phyloP scores from a whole-genome alignment of 2,329 filamentous ascomycete species.

The Geosmithia morbida region DNA sequence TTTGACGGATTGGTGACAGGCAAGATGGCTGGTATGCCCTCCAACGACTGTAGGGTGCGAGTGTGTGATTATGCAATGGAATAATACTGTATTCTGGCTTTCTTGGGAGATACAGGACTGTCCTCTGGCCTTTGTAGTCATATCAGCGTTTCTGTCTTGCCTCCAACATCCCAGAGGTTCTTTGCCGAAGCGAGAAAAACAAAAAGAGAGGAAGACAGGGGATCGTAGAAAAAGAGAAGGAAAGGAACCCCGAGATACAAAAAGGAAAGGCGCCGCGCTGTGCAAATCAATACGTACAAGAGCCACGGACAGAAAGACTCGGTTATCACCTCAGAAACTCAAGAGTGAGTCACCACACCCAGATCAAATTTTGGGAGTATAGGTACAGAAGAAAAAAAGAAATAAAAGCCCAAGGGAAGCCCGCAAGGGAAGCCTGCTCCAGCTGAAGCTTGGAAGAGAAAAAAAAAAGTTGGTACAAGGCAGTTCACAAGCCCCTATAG shows the following conservation, averaged over 20 bases:
- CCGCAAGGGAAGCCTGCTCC: not conserved
- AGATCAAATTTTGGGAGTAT: not conserved
- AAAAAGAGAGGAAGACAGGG: not conserved
- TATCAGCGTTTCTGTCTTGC: not conserved
- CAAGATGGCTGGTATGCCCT: not conserved
- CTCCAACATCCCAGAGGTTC: not conserved
- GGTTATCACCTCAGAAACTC: not conserved
- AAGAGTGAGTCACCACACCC: not conserved
- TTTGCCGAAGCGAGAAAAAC: not conserved
- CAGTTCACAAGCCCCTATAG: not conserved
- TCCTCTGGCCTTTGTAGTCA: not conserved
- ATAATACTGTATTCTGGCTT: not conserved
- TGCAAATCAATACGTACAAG: not conserved
- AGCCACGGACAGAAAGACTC: not conserved
- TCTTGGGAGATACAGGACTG: slow-evolving; percentile 1
- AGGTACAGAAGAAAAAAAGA: not conserved
- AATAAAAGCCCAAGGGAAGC: not conserved
- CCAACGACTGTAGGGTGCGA: not conserved
- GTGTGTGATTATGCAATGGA: not conserved
- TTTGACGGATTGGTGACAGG: slow-evolving; percentile 1
- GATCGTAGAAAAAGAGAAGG: not conserved
- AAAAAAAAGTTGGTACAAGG: slow-evolving; percentile 4
- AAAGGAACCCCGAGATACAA: not conserved
- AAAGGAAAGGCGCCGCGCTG: not conserved
- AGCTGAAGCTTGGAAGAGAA: not conserved